These are phyloP conservation scores for Camellia lanceoleosa DNA, from an alignment of 148 eudicot genomes.

Conservation along the genomic window DNA sequence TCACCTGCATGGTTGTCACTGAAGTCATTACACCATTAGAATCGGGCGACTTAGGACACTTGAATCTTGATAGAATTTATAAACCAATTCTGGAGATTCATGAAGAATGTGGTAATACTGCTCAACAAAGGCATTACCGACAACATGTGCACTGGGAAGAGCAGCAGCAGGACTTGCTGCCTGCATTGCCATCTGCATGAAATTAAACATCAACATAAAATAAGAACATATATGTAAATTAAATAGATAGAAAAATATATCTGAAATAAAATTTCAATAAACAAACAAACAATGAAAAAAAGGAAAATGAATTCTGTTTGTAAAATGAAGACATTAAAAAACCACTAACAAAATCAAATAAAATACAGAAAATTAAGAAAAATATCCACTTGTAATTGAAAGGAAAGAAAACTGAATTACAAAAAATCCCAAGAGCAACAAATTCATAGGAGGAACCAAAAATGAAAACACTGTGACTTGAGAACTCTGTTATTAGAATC, in stretches of 20 bases:
- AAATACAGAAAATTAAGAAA: too few relatives aligned
- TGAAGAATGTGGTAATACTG: constrained; percentile 89
- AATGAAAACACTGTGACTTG: too few relatives aligned
- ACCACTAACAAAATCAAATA: too few relatives aligned
- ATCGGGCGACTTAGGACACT: constrained; percentile 80
- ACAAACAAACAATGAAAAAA: background rate
- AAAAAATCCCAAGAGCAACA: too few relatives aligned
- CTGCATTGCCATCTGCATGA: constrained; percentile 66
- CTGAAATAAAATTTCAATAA: background rate
- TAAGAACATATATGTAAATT: background rate
- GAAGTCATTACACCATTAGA: constrained; percentile 57
- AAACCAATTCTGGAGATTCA: constrained; percentile 62
- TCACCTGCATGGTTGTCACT: constrained; percentile 76
- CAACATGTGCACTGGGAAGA: constrained; percentile 52
- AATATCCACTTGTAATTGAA: too few relatives aligned
- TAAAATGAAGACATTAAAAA: background rate
- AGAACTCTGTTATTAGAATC: too few relatives aligned
- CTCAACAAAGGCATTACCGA: constrained; percentile 81
- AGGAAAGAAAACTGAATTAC: too few relatives aligned
- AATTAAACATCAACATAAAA: background rate
- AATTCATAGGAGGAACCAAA: too few relatives aligned
- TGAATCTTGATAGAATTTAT: constrained; percentile 70
- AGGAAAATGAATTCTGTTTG: background rate
- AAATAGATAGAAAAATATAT: background rate
- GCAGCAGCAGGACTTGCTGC: constrained; percentile 49